Base-by-base conservation (phyloP, 371 early-diverging fungal genomes). In the Phascolomyces articulosus region DNA sequence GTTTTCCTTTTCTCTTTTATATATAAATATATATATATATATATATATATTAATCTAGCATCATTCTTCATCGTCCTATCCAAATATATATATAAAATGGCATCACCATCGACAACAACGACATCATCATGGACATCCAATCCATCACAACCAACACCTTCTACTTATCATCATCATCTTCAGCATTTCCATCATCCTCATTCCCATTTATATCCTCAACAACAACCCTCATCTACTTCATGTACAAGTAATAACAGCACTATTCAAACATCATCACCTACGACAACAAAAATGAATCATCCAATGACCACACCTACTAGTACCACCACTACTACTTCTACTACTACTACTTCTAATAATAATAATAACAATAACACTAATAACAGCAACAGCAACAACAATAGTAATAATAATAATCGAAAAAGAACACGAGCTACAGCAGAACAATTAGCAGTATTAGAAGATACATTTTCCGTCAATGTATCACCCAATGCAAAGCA, bases 341-440 rank as follows among this genome's bases (percentile, higher is more conserved):
- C n/a, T n/a, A n/a, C n/a, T n/a, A 34, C 34, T 34, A 34, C 6
- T 34, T 0, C 34, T 9, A 34, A 34, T 11, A 34, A 34, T 34
- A 34, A 34, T 34, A 51, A 23, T 23, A 20, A 51, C 51, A 51
- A 11, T 23, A 51, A 20, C 51, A 51, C 6, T 7, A 7, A n/a
- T 7, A 51, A 44, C 15, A 8, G 8, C 4, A 44, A 13, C 16
- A 8, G 18, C 44, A 15, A 18, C 44, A n/a, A 15, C 51, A 51
- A 34, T 23, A 51, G 23, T 23, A 31, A 55, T 20, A 21, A 55
- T 16, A 51, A 67, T 18, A 49, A 57, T 27, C 71, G 80, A 24
- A 90, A 91, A 75, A 83, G 90, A 67, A 90, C 90, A 51, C 82
- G 90, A 69, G 90, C 92, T 34, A 90, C 89, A 40, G 85, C 87